A percentile compares a stretch with the other conserved stretches of the same genome.
These are phyloP conservation scores for Solanum ossicruentum DNA, from an alignment of 257 asterid species.

Conservation along the genomic window DNA sequence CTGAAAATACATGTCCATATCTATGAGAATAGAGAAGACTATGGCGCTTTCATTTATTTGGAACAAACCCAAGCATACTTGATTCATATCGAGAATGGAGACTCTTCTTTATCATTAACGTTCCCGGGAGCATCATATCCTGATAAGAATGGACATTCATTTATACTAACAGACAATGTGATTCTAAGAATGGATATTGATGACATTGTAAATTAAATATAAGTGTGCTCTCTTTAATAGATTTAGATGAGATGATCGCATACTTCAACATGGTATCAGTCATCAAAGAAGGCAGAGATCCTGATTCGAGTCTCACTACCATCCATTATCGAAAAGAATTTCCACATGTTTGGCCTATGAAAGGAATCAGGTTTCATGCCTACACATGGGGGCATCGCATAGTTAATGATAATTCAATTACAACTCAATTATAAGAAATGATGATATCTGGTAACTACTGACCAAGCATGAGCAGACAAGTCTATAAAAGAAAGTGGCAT, in stretches of 20 bases:
- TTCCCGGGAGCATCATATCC: constrained; percentile 42
- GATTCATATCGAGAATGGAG: constrained; percentile 39
- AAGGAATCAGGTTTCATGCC: not conserved
- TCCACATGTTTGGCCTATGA: not conserved
- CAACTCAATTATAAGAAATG: no score
- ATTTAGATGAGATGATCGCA: not conserved
- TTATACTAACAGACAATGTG: not conserved
- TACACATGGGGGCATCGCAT: not conserved
- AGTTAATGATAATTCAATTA: not conserved
- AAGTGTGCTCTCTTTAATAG: not conserved
- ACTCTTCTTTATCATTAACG: constrained; percentile 50
- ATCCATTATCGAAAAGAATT: not conserved
- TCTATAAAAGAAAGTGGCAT: no score
- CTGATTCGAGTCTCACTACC: not conserved
- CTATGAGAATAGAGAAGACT: not conserved
- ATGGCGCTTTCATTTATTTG: not conserved
- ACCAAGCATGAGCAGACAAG: no score
- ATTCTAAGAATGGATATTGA: not conserved
- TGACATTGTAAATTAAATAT: not conserved
- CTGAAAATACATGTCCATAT: constrained; percentile 33
- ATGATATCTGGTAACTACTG: no score
- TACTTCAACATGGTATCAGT: not conserved
- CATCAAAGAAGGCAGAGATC: not conserved
- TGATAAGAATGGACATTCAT: constrained; percentile 5
- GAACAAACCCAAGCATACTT: constrained; percentile 30